A percentile compares a stretch with the other conserved stretches of the same genome.
phyloP scores from a whole-genome alignment of 2,329 filamentous ascomycete species.

The Arthroderma sp. region DNA sequence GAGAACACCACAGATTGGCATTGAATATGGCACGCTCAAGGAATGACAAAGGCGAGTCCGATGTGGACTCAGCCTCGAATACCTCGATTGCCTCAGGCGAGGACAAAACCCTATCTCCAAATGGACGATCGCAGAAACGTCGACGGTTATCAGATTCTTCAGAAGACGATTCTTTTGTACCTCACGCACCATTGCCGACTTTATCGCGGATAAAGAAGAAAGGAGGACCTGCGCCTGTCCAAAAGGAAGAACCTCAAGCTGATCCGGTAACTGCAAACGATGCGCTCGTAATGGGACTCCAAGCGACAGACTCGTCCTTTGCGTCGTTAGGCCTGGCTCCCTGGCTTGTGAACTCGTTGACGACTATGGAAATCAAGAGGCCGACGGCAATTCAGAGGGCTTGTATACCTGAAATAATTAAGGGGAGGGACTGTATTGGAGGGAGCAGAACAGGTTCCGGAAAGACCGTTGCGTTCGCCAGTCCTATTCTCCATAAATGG shows the following conservation, averaged over 20 bases:
- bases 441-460: conserved; percentile 90
- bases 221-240: conserved; percentile 7
- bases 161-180: conserved; percentile 20
- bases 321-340: conserved; percentile 59
- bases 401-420: conserved; percentile 84
- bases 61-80: no score
- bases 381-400: conserved; percentile 88
- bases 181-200: conserved; percentile 17
- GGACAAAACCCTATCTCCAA: not conserved
- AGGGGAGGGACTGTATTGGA: conserved; percentile 86
- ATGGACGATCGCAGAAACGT: conserved; percentile 25
- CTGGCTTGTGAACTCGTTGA: conserved; percentile 77
- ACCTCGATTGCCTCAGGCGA: no score
- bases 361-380: conserved; percentile 64
- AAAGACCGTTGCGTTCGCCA: conserved; percentile 92
- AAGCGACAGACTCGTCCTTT: conserved; percentile 44
- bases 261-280: conserved; percentile 28
- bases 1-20: no score
- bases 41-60: no score
- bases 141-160: conserved; percentile 26
- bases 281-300: conserved; percentile 24
- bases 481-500: conserved; percentile 89
- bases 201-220: conserved; percentile 32
- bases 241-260: conserved; percentile 13
- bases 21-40: no score